Evolutionary conservation across 495 filamentous ascomycete genomes (phyloP).

Genomic region (Chaetomium cochliodes): DNA sequence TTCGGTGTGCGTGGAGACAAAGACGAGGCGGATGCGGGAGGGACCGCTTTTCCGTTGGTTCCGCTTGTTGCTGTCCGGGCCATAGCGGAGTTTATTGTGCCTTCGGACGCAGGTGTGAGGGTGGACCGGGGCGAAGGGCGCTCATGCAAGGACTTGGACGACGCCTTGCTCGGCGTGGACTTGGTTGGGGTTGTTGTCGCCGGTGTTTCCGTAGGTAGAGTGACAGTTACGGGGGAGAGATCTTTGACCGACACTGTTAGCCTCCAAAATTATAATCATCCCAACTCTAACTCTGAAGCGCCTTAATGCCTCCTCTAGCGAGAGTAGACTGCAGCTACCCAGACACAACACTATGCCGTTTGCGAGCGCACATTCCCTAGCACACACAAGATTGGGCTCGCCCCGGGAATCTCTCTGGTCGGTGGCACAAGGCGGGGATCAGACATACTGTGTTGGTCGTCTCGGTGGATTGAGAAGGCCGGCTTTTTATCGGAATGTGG

Average conservation of each 20-base stretch:
- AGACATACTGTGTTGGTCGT: conserved; percentile 39
- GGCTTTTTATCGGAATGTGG: conserved; percentile 35
- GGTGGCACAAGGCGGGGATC: conserved; percentile 5
- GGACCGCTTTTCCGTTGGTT: conserved; percentile 25
- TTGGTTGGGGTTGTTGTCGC: conserved; percentile 16
- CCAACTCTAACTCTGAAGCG: neutral
- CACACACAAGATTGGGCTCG: neutral
- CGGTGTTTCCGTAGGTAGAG: conserved; percentile 18
- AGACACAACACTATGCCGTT: neutral
- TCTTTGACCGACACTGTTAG: conserved; percentile 15
- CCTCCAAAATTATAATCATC: neutral
- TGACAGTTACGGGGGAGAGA: conserved; percentile 11
- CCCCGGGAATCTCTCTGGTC: neutral
- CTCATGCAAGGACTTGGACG: conserved; percentile 25
- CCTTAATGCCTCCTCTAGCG: neutral
- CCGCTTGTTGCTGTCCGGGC: conserved; percentile 27
- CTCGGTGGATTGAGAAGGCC: conserved; percentile 34
- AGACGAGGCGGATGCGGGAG: conserved; percentile 13
- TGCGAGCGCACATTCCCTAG: neutral
- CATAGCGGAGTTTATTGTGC: conserved; percentile 39
- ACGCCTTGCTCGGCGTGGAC: conserved; percentile 23
- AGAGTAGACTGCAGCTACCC: neutral
- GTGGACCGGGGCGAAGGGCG: conserved; percentile 29
- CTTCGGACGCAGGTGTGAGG: conserved; percentile 39
- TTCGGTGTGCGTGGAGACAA: conserved; percentile 19